These are phyloP conservation scores for Coniochaeta sp. DNA, from an alignment of 2,329 filamentous ascomycete species.

Conservation along the genomic window DNA sequence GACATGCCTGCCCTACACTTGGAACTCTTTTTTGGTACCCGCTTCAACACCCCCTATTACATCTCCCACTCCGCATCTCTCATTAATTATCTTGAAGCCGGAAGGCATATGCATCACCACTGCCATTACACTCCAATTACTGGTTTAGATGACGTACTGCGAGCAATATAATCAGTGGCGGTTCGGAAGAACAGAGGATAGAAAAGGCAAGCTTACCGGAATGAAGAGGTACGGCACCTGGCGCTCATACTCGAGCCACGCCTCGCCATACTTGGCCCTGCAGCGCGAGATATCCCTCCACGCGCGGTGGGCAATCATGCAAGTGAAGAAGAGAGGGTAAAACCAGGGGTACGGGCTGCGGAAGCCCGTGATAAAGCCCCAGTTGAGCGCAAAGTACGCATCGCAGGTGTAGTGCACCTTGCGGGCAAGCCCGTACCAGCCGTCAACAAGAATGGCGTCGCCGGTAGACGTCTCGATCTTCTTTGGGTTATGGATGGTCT, in stretches of 20 bases:
- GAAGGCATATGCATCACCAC: neutral
- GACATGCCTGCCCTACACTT: neutral
- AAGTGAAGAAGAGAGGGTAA: constrained; percentile 73
- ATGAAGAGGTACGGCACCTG: constrained; percentile 57
- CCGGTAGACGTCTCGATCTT: constrained; percentile 62
- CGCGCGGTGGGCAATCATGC: constrained; percentile 76
- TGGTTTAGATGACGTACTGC: constrained; percentile 2
- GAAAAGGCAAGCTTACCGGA: constrained; percentile 35
- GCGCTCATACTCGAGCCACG: constrained; percentile 75
- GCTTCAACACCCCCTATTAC: neutral
- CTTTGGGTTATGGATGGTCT: constrained; percentile 64
- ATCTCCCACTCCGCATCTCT: neutral
- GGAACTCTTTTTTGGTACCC: neutral
- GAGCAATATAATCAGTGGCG: neutral
- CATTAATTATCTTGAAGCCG: neutral
- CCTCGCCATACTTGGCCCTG: constrained; percentile 70
- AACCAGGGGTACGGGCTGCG: constrained; percentile 80
- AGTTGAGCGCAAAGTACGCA: constrained; percentile 67
- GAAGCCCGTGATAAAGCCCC: constrained; percentile 79
- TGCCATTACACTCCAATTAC: neutral
- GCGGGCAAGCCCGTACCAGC: constrained; percentile 69
- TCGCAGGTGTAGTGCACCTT: constrained; percentile 81
- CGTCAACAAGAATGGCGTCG: constrained; percentile 65
- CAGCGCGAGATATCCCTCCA: constrained; percentile 70
- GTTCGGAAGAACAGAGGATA: neutral